Base-by-base conservation (phyloP, 2,329 filamentous ascomycete genomes). In the Thermoascus crustaceus region DNA sequence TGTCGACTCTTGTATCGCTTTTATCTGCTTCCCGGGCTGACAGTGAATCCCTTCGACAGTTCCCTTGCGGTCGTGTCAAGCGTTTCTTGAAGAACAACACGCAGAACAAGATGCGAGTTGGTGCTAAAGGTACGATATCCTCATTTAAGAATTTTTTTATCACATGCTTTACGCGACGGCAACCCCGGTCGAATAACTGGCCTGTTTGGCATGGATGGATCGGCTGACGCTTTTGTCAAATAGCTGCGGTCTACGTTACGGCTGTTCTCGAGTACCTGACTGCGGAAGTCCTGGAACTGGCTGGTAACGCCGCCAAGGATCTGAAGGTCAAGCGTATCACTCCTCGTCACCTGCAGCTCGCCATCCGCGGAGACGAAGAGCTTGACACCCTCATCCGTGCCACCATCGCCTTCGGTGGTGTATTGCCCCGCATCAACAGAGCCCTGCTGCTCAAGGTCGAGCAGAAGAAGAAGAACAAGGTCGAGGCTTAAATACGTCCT, bases 321-420 rank as follows among this genome's bases (percentile, higher is more conserved):
- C 83, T 96, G 60, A 98, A 96, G 71, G 91, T 96, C 71, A 98
- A 96, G 80, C 91, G 91, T 68, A 98, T 98, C 67, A 96, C 89
- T 8, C 91, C 91, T 38, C 88, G 91, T 64, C 91, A 98, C 66
- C 72, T 98, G 47, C 91, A 98, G 67, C 84, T 98, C 45, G 91
- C 91, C 54, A 98, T 98, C 60, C 87, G 91, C 57, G 91, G 91
- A 58, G 91, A 98, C 65, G 91, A 98, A 70, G 91, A 98, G 68
- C 75, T 98, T 52, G 91, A 98, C 64, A 96, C 88, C 16, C 75
- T 98, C 39, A 96, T 98, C 62, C 85, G 88, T 54, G 91, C 91
- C 39, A 98, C 91, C 44, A 98, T 98, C 57, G 91, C 91, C 42
- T 96, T 93, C 52, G 91, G 91, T 72, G 91, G 91, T 82, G 91